A percentile compares a stretch with the other conserved stretches of the same genome.
Evolutionary conservation across 1,284 basidiomycete species (phyloP).

Genomic region (Ceratobasidium sp.): DNA sequence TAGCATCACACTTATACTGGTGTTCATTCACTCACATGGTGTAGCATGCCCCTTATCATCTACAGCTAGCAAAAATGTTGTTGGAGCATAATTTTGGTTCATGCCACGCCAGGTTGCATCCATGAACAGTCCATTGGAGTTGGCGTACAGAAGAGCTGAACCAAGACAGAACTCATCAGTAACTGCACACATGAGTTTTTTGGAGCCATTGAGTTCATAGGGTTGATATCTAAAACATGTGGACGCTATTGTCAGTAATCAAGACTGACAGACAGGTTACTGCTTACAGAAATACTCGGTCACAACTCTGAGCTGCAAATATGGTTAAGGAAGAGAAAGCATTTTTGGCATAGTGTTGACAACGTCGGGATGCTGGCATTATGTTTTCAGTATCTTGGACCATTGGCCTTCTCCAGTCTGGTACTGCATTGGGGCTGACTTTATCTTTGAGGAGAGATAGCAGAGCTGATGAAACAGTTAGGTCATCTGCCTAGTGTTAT

Average conservation of each 20-base stretch:
- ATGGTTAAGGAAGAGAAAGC: constrained; percentile 2
- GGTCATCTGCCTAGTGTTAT: neutral
- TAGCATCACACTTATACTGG: too few species aligned
- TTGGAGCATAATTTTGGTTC: constrained; percentile 54
- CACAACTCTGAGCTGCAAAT: neutral
- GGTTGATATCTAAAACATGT: neutral
- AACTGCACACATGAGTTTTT: neutral
- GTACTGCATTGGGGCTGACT: neutral
- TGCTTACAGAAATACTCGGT: neutral
- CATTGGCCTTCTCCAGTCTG: neutral
- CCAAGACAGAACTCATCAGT: neutral
- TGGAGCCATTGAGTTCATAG: neutral
- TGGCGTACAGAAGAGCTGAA: neutral
- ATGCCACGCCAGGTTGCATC: constrained; percentile 52
- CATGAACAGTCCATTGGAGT: constrained; percentile 47
- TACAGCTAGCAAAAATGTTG: neutral
- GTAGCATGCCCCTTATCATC: neutral
- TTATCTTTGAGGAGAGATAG: neutral
- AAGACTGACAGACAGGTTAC: neutral
- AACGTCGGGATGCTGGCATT: neutral
- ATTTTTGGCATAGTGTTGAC: constrained; percentile 2
- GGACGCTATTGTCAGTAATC: too few species aligned
- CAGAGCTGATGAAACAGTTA: neutral
- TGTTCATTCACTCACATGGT: neutral
- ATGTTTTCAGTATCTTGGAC: constrained; percentile 1